Percentiles rank a stretch among this genome's conserved stretches.
These are phyloP conservation scores for Pseudozyma sp. DNA, from an alignment of 1,284 basidiomycete species.

Conservation along the genomic window DNA sequence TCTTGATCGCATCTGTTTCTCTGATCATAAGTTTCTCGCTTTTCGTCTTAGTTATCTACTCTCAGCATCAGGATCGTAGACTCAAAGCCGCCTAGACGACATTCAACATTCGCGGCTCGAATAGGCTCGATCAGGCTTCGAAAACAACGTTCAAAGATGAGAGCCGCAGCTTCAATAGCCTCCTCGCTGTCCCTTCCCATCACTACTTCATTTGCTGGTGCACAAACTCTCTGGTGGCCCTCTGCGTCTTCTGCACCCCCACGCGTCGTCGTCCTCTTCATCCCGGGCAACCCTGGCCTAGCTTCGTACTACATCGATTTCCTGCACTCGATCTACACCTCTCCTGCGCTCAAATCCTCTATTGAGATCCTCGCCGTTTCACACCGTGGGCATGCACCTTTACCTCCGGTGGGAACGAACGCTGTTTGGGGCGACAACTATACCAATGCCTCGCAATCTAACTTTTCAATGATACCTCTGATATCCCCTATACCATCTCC, in stretches of 20 bases:
- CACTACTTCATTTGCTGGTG: constrained; percentile 40
- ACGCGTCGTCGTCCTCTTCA: constrained; percentile 51
- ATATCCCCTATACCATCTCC: no score
- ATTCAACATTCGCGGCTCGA: background rate
- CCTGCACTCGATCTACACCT: constrained; percentile 40
- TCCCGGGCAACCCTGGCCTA: constrained; percentile 61
- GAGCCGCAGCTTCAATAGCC: constrained; percentile 20
- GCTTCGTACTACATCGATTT: constrained; percentile 54
- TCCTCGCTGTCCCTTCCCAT: constrained; percentile 36
- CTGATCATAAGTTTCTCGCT: no score
- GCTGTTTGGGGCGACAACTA: constrained; percentile 27
- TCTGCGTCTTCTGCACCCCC: constrained; percentile 14
- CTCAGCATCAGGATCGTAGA: no score
- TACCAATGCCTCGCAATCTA: constrained; percentile 17
- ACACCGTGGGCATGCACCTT: constrained; percentile 54
- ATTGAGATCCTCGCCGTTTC: constrained; percentile 56
- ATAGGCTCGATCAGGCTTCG: background rate
- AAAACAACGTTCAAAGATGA: constrained; percentile 8
- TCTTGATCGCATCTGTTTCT: no score
- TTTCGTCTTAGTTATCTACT: no score
- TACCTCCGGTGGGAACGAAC: constrained; percentile 28
- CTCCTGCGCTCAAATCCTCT: background rate
- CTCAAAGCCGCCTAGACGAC: no score
- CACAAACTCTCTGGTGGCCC: constrained; percentile 52
- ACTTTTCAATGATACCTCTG: no score